Evolutionary conservation across 306 rosid genomes (phyloP), one percentile per base, ranked within the genome.

Genomic region (Fragaria vesca): DNA sequence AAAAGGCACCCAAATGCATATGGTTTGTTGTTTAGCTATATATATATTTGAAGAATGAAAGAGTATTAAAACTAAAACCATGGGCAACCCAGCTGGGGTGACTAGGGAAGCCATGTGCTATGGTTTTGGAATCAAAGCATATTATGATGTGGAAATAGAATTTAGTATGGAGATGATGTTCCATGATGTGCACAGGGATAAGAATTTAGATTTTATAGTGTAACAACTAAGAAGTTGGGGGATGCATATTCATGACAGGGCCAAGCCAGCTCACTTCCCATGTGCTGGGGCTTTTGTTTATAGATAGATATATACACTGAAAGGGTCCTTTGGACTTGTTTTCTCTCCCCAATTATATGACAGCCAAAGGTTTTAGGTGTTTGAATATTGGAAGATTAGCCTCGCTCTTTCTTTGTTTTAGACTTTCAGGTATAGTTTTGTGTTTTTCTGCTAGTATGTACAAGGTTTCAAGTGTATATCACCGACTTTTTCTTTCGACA

Each of bases 211-310:
- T 74, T 15, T 28, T 79, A 66, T 72, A 81, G 78, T 83, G 79
- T 73, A 57, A 81, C 82, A 85, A 76, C 80, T 46, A 73, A 45
- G 75, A 72, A 57, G 75, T 68, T 74, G 20, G 85, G 63, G 69
- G 42, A 79, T 71, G 83, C 15, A 54, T 73, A 48, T 71, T 76
- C 63, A 73, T 84, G 89, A 79, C 81, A 75, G 69, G 79, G 71
- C 76, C 87, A 84, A 84, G 88, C 80, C 93, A 88, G 89, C 93
- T 75, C 72, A 83, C 70, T 79, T 34, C 63, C 96, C 96, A 87
- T 87, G 93, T 91, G 96, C 68, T 74, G 78, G 8, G 34, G 82
- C 73, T 32, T 82, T 76, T 69, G 79, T 75, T 90, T 84, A 79
- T 36, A 61, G 66, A 60, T 24, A 12, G 52, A 61, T 77, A n/a